A percentile compares a stretch with the other conserved stretches of the same genome.
Evolutionary conservation across 768 basidiomycete species (phyloP).

Genomic region (Lenzites betulinus): DNA sequence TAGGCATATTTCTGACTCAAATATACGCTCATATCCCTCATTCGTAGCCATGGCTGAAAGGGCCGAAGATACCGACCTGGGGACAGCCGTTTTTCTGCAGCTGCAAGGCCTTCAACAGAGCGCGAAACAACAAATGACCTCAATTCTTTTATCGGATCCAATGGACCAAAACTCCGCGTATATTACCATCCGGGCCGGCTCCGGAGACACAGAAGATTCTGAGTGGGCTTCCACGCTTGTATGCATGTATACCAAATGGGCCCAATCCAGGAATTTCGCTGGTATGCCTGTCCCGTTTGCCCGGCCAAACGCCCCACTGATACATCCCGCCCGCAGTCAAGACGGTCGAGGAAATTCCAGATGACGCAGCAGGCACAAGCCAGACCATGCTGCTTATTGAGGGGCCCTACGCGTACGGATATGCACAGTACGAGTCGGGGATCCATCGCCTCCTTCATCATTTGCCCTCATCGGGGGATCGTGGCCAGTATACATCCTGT

Average conservation of each 20-base stretch:
- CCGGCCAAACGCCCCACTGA: neutral
- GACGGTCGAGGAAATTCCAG: conserved; percentile 15
- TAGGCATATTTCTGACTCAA: neutral
- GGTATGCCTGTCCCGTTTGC: conserved; percentile 4
- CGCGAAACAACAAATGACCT: conserved; percentile 11
- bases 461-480: conserved; percentile 8
- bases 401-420: conserved; percentile 23
- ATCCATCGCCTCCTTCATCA: conserved; percentile 19
- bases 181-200: conserved; percentile 22
- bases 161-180: conserved; percentile 24
- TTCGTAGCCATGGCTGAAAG: conserved; percentile 13
- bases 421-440: conserved; percentile 23
- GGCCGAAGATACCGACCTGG: conserved; percentile 9
- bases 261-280: conserved; percentile 15
- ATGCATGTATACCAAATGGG: conserved; percentile 27
- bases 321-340: conserved; percentile 5
- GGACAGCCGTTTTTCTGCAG: conserved; percentile 14
- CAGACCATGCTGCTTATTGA: conserved; percentile 17
- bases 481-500: conserved; percentile 12
- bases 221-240: conserved; percentile 23
- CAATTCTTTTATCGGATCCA: conserved; percentile 16
- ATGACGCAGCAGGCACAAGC: conserved; percentile 13
- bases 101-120: conserved; percentile 10
- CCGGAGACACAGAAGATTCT: conserved; percentile 19
- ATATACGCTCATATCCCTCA: neutral